Evolutionary conservation across 2,329 filamentous ascomycete species (phyloP).

Genomic region (Arthrobotrys sinensis): DNA sequence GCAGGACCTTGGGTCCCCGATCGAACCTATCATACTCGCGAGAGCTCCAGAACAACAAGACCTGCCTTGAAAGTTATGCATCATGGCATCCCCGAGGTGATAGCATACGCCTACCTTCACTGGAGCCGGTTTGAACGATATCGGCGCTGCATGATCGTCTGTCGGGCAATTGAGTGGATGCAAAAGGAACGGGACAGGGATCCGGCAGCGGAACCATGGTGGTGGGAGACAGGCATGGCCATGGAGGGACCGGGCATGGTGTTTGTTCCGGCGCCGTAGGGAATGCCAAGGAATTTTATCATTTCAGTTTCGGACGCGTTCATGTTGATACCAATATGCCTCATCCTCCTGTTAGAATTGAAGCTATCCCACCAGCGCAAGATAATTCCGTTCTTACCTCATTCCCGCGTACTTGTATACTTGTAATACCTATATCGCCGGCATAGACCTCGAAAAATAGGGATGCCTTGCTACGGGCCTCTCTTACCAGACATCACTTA

Average conservation of each 20-base stretch:
- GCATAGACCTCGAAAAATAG: no score
- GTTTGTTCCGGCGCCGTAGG: constrained; percentile 20
- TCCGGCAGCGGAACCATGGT: constrained; percentile 14
- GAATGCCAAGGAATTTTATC: background rate
- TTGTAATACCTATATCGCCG: no score
- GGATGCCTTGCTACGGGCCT: no score
- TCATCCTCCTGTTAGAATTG: no score
- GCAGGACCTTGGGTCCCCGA: constrained; percentile 22
- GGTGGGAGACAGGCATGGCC: constrained; percentile 21
- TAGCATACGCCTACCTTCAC: constrained; percentile 19
- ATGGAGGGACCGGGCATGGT: constrained; percentile 14
- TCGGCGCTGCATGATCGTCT: constrained; percentile 19
- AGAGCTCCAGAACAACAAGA: constrained; percentile 8
- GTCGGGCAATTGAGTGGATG: constrained; percentile 27
- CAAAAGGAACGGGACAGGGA: constrained; percentile 6
- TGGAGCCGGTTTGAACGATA: constrained; percentile 23
- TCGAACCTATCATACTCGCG: constrained; percentile 27
- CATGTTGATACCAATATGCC: no score
- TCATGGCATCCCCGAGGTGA: constrained; percentile 22
- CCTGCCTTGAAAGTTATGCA: constrained; percentile 16
- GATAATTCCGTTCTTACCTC: no score
- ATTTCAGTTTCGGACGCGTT: background rate
- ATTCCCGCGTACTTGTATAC: no score
- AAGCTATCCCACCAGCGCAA: no score
- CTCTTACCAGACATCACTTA: no score